Conservation (phyloP, 768 basidiomycete genomes). For the Lentinula aciculospora region DNA sequence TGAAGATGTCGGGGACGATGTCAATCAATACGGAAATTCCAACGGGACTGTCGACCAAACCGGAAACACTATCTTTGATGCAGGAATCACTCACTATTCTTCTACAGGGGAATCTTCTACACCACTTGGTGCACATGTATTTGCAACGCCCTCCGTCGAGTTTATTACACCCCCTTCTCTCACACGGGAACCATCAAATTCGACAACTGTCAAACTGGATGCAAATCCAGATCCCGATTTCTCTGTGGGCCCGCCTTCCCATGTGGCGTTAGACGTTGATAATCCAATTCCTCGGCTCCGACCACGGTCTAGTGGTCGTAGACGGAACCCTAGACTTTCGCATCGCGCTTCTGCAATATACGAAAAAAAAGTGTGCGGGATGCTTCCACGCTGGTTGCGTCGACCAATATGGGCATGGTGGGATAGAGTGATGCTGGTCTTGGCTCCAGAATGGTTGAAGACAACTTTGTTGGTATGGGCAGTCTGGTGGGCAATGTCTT, state of each 20-base stretch:
- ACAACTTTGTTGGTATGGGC: slow-evolving; percentile 80
- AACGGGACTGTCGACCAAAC: not conserved
- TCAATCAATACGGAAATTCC: not conserved
- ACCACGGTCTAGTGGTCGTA: not conserved
- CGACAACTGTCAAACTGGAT: not conserved
- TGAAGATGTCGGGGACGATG: not conserved
- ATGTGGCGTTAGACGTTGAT: not conserved
- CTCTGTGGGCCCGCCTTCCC: not conserved
- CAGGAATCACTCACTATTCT: not conserved
- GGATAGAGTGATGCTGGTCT: slow-evolving; percentile 61
- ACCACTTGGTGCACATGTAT: slow-evolving; percentile 21
- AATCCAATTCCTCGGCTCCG: not conserved
- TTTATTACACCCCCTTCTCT: not conserved
- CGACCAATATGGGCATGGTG: slow-evolving; percentile 65
- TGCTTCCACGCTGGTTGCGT: slow-evolving; percentile 49
- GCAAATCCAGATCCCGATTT: not conserved
- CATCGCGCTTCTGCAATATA: slow-evolving; percentile 34
- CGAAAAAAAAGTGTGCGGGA: slow-evolving; percentile 35
- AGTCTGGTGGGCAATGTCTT: slow-evolving; percentile 69
- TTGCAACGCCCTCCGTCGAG: slow-evolving; percentile 17
- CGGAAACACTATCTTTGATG: not conserved
- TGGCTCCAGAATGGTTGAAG: slow-evolving; percentile 68
- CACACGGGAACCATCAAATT: not conserved
- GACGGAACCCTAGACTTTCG: not conserved
- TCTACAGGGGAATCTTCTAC: slow-evolving; percentile 3